phyloP scores from a whole-genome alignment of 2,329 filamentous ascomycete genomes.

The Hypoxylon rubiginosum region DNA sequence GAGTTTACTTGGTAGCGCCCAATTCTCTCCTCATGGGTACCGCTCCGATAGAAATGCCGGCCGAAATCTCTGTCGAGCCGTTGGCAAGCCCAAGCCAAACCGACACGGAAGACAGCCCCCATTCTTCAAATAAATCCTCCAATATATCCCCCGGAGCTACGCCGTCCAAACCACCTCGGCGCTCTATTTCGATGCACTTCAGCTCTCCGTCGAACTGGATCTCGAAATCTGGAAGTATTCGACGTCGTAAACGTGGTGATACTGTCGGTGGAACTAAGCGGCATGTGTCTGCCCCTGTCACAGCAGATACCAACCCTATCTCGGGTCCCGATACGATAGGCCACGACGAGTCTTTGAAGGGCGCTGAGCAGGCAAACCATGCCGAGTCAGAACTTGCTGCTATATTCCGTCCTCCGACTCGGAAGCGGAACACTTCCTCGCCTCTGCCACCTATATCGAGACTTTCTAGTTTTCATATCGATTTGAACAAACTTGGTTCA shows the following conservation, averaged over 20 bases:
- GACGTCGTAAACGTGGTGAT: slow-evolving; percentile 66
- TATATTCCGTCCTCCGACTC: slow-evolving; percentile 50
- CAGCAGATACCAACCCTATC: slow-evolving; percentile 44
- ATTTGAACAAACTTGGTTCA: slow-evolving; percentile 62
- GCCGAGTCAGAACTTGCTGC: slow-evolving; percentile 50
- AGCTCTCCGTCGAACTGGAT: slow-evolving; percentile 70
- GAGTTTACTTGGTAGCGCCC: slow-evolving; percentile 57
- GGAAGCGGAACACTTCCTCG: slow-evolving; percentile 65
- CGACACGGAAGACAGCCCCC: slow-evolving; percentile 45
- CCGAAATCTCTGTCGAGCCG: slow-evolving; percentile 22
- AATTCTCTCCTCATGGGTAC: slow-evolving; percentile 45
- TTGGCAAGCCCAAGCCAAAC: slow-evolving; percentile 24
- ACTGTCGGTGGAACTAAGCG: slow-evolving; percentile 61
- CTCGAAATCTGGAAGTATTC: slow-evolving; percentile 67
- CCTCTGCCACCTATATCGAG: slow-evolving; percentile 68
- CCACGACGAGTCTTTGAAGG: slow-evolving; percentile 47
- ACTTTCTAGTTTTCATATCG: slow-evolving; percentile 68
- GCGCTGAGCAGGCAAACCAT: slow-evolving; percentile 46
- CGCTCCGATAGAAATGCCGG: slow-evolving; percentile 28
- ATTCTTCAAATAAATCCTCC: slow-evolving; percentile 43
- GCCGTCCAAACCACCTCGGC: slow-evolving; percentile 61
- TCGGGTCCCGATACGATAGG: slow-evolving; percentile 45
- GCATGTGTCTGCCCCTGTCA: slow-evolving; percentile 66
- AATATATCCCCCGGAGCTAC: slow-evolving; percentile 54
- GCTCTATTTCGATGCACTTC: slow-evolving; percentile 73